Evolutionary conservation across 331 rosid species (phyloP).

Genomic region (Telfairia occidentalis): DNA sequence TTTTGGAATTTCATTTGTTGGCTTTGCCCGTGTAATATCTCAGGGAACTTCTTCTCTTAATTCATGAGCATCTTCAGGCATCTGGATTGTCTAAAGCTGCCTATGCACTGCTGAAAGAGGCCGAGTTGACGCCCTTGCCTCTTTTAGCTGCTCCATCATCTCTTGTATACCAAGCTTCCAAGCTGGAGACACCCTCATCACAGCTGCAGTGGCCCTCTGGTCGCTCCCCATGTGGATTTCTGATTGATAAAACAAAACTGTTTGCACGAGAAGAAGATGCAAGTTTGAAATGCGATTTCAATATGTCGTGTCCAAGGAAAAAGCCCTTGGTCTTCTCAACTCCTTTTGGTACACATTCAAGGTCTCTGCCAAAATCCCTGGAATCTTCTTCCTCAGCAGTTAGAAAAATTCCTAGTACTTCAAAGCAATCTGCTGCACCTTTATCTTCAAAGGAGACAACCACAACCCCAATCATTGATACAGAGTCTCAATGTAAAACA

Average conservation of each 20-base stretch:
- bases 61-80: constrained; percentile 95
- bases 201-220: constrained; percentile 85
- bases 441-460: constrained; percentile 29
- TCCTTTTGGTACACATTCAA: constrained; percentile 51
- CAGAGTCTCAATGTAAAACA: constrained; percentile 61
- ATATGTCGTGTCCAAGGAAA: constrained; percentile 35
- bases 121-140: constrained; percentile 78
- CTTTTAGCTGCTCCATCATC: constrained; percentile 64
- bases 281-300: constrained; percentile 32
- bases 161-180: constrained; percentile 43
- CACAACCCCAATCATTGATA: constrained; percentile 32
- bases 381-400: constrained; percentile 36
- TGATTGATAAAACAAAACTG: constrained; percentile 43
- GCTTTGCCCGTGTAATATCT: constrained; percentile 11
- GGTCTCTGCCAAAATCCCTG: constrained; percentile 28
- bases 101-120: constrained; percentile 63
- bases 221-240: constrained; percentile 64
- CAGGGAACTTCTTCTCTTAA: constrained; percentile 86
- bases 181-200: constrained; percentile 55
- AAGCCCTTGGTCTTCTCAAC: constrained; percentile 59
- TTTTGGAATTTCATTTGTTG: constrained; percentile 1
- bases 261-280: constrained; percentile 47
- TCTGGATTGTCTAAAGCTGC: constrained; percentile 76
- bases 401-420: constrained; percentile 29
- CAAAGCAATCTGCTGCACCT: constrained; percentile 42